phyloP scores from a whole-genome alignment of 2,329 filamentous ascomycete genomes.

The Neonectria sp. region DNA sequence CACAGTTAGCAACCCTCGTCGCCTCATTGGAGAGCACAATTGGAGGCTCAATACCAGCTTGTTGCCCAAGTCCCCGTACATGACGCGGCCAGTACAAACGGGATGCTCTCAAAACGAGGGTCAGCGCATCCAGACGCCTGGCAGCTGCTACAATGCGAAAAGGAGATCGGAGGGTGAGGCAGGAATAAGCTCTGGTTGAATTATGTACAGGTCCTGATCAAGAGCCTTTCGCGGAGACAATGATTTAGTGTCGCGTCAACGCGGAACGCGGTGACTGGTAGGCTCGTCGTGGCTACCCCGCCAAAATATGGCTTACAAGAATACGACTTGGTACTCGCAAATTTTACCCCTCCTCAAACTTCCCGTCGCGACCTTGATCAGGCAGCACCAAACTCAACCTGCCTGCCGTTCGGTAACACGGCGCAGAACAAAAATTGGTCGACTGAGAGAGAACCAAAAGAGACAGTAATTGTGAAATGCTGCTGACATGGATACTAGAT shows the following conservation, averaged over 20 bases:
- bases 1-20: conserved; percentile 14
- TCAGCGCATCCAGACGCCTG: conserved; percentile 13
- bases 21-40: conserved; percentile 4
- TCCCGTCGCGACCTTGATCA: background rate
- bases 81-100: conserved; percentile 54
- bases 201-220: conserved; percentile 14
- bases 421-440: background rate
- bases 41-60: conserved; percentile 75
- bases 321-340: conserved; percentile 35
- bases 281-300: conserved; percentile 42
- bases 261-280: conserved; percentile 31
- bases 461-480: background rate
- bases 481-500: conserved; percentile 18
- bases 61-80: conserved; percentile 91
- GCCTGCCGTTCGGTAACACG: too few species aligned
- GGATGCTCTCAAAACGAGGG: conserved; percentile 11
- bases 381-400: background rate
- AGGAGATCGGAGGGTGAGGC: background rate
- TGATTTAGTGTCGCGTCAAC: conserved; percentile 36
- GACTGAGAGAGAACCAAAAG: background rate
- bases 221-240: conserved; percentile 14
- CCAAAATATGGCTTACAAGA: conserved; percentile 45
- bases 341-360: conserved; percentile 40
- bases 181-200: background rate
- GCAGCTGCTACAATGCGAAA: background rate